Conservation (phyloP, 2,329 filamentous ascomycete genomes). For the Beauveria medogensis region DNA sequence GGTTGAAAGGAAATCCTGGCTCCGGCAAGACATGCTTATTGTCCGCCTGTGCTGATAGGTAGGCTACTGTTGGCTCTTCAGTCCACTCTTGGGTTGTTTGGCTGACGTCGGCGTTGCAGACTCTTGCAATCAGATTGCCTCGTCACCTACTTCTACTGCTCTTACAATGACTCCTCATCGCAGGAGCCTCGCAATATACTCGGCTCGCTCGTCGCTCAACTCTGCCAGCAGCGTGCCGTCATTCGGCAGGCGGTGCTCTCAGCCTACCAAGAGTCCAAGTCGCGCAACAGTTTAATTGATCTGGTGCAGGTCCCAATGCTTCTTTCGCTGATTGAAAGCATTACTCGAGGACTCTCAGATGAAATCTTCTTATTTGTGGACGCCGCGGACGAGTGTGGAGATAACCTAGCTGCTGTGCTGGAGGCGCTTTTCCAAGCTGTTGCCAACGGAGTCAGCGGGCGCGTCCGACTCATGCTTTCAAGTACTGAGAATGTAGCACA, state of each 20-base stretch:
- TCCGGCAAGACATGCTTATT: conserved; percentile 9
- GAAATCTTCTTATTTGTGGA: background rate
- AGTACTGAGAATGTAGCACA: background rate
- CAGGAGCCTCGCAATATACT: conserved; percentile 6
- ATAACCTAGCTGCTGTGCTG: background rate
- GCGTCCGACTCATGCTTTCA: background rate
- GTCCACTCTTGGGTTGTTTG: background rate
- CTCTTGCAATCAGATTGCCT: background rate
- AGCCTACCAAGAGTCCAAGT: background rate
- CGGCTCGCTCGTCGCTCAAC: conserved; percentile 1
- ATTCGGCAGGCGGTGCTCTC: background rate
- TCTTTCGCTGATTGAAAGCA: background rate
- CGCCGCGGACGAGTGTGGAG: background rate
- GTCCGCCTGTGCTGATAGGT: conserved; percentile 8
- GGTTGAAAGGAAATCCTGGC: conserved; percentile 6
- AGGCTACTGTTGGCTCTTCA: background rate
- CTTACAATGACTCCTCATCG: conserved; percentile 2
- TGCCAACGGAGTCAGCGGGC: background rate
- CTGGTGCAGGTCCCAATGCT: background rate
- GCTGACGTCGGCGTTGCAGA: background rate
- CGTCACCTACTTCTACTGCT: conserved; percentile 10
- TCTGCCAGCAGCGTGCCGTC: background rate
- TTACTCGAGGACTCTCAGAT: background rate
- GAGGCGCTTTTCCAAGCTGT: background rate
- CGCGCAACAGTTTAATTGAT: background rate